Base-by-base conservation (phyloP, 805 yeast genomes). In the Ogataea siamensis region DNA sequence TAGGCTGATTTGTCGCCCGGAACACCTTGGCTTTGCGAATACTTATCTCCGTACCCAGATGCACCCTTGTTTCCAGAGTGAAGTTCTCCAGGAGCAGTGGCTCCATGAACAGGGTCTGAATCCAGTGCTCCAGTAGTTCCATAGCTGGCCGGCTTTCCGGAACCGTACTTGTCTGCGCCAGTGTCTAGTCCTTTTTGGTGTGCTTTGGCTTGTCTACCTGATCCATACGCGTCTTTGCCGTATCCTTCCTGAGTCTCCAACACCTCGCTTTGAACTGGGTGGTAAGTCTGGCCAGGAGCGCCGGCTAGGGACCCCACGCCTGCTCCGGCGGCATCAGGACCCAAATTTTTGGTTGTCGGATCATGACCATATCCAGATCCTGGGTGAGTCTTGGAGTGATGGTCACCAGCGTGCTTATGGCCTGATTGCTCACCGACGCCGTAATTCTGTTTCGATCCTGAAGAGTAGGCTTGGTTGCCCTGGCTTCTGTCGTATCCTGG, bases 1-100 rank as follows among this genome's bases (percentile, higher is more conserved):
- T n/a, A n/a, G n/a, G n/a, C n/a, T n/a, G n/a, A n/a, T n/a, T n/a
- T n/a, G n/a, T n/a, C n/a, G n/a, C n/a, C n/a, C n/a, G n/a, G n/a
- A n/a, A n/a, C n/a, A n/a, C n/a, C n/a, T n/a, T n/a, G n/a, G n/a
- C n/a, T n/a, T n/a, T n/a, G n/a, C n/a, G n/a, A n/a, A n/a, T n/a
- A n/a, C n/a, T n/a, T n/a, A n/a, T n/a, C n/a, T n/a, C n/a, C n/a
- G n/a, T n/a, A n/a, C n/a, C n/a, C n/a, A n/a, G n/a, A n/a, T n/a
- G n/a, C n/a, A n/a, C n/a, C n/a, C n/a, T n/a, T n/a, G n/a, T n/a
- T n/a, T n/a, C n/a, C n/a, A n/a, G n/a, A n/a, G n/a, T n/a, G n/a
- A n/a, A 37, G 11, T 10, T 42, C 45, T n/a, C 34, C 39, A 14
- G 42, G 45, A n/a, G 45, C 39, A 22, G 45, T 37, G 11, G 42